Base-by-base conservation (phyloP, 139 green algal genomes). In the Pseudopediastrum boryanum region DNA sequence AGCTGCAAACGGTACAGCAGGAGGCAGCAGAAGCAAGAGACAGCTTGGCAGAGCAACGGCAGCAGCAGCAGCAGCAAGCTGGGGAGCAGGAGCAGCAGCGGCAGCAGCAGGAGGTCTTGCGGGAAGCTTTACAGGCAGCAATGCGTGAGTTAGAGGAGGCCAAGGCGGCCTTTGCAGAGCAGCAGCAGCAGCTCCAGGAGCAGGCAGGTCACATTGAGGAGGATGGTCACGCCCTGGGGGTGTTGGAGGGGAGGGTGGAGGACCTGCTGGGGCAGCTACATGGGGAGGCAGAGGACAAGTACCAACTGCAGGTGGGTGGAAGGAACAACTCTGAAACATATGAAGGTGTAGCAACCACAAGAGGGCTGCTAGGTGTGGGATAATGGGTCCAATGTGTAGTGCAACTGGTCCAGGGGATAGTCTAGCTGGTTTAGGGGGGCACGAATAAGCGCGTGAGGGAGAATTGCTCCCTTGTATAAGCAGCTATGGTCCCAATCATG, bases 281-380 rank as follows among this genome's bases (percentile, higher is more conserved):
- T 35, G 39, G 38, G 25, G 39, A 59, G 39, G 19, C 38, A 4
- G 71, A 78, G 43, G 71, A 78, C 36, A 58, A 39, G 25, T 78
- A 78, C 54, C 71, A 78, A 39, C 54, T 78, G 52, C 52, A 68
- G 71, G 71, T 78, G 42, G n/a, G n/a, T n/a, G n/a, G n/a, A n/a
- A n/a, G n/a, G n/a, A n/a, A n/a, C n/a, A n/a, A n/a, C n/a, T n/a
- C n/a, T n/a, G n/a, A n/a, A n/a, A n/a, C n/a, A n/a, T n/a, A n/a
- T n/a, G n/a, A n/a, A n/a, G n/a, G n/a, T n/a, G n/a, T n/a, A n/a
- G n/a, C n/a, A n/a, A n/a, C n/a, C n/a, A n/a, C n/a, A n/a, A n/a
- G n/a, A n/a, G n/a, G n/a, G n/a, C n/a, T n/a, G n/a, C n/a, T n/a
- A n/a, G n/a, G n/a, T n/a, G n/a, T n/a, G n/a, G n/a, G n/a, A n/a